Evolutionary conservation across 306 rosid genomes (phyloP), one percentile per base, ranked within the genome.

Genomic region (Dryas drummondii): DNA sequence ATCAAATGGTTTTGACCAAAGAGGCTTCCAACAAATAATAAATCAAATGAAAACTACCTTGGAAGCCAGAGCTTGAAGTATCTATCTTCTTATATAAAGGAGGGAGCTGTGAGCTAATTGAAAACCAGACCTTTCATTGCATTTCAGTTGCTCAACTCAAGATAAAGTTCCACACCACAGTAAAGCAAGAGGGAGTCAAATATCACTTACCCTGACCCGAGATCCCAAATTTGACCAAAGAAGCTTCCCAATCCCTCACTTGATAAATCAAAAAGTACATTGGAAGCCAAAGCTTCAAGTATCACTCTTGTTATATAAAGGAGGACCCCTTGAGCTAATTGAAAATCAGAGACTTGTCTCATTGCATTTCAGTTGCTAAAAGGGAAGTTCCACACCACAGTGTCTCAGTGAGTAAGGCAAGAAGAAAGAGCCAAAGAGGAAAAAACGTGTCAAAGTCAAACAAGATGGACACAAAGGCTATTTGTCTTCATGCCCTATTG

Each of bases 181-280:
- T 22, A 22, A 22, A 22, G 22, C 22, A 22, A 22, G 22, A 22
- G 22, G 22, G 22, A 22, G 22, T 22, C 22, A 22, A 22, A 22
- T 22, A 22, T 22, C 22, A 22, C 22, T 22, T 22, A 22, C 22
- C 22, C 22, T 22, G 0, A 22, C 22, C 22, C 22, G 22, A 22
- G 22, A 22, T 22, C 22, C 56, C 80, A 46, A 57, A 32, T 41
- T 77, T 68, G 76, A 70, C 71, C 71, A 49, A 51, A 41, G 66
- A 52, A 61, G 70, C 55, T 77, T 60, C 70, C 60, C n/a, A 68
- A 22, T 22, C 22, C 22, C 22, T 54, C 54, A 12, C 22, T 19
- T 26, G 6, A 14, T 37, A 7, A 50, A 51, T 41, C 3, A 17
- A 49, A 62, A 68, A 37, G 56, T 44, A 9, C n/a, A 5, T 16